These are phyloP conservation scores for Plasmodium inui DNA, from an alignment of 169 alveolate species.

Conservation along the genomic window DNA sequence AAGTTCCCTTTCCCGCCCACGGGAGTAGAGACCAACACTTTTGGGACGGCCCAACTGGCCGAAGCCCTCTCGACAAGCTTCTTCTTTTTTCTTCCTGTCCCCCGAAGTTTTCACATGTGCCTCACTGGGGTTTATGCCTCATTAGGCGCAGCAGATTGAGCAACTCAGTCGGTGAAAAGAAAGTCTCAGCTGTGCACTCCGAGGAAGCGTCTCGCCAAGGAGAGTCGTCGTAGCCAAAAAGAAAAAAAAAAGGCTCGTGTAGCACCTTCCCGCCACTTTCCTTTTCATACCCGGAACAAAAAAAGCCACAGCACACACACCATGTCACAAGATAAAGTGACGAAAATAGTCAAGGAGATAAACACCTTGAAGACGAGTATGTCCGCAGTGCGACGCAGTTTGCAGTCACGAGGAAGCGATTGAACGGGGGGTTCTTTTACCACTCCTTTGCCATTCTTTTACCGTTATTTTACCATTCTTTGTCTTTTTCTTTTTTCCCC, in stretches of 20 bases:
- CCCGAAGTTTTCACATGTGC: neutral
- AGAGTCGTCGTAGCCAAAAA: neutral
- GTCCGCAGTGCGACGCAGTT: neutral
- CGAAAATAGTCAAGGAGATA: constrained; percentile 45
- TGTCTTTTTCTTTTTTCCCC: neutral
- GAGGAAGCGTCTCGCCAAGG: neutral
- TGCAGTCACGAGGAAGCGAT: neutral
- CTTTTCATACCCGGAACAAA: neutral
- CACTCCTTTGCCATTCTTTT: neutral
- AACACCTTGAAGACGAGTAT: constrained; percentile 58
- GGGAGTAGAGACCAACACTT: neutral
- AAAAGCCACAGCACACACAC: neutral
- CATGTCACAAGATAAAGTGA: constrained; percentile 70
- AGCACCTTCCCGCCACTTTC: neutral
- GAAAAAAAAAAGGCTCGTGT: neutral
- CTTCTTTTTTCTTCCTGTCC: neutral
- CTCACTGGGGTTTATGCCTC: neutral
- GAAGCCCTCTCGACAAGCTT: neutral
- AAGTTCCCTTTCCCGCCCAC: neutral
- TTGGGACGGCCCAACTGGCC: neutral
- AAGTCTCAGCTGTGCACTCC: neutral
- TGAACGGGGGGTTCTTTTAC: neutral
- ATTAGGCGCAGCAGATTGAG: neutral
- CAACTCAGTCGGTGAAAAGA: neutral
- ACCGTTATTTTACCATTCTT: neutral